Base-by-base conservation (phyloP, 768 basidiomycete genomes). In the Suillus sp. region DNA sequence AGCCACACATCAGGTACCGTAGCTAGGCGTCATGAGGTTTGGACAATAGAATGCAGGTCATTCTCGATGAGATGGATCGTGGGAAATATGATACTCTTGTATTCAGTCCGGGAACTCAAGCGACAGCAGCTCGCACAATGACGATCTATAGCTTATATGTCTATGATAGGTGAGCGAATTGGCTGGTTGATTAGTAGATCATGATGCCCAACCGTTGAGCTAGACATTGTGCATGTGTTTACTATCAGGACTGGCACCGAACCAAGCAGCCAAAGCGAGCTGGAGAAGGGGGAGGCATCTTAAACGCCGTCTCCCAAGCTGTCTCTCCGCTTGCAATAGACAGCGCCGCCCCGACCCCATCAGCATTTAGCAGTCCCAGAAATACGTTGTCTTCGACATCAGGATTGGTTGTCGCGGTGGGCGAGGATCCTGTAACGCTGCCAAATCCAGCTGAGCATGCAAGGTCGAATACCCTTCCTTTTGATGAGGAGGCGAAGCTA, bases 401-500 rank as follows among this genome's bases (percentile, higher is more conserved):
- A 0, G 91, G 91, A 7, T 78, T 91, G 57, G 85, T 92, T 58
- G 83, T 93, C 32, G 90, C 91, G 3, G 77, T 81, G 48, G 77
- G 75, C 62, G 76, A 81, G 75, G 85, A 87, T 48, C 75, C 68
- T 45, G 68, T 64, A 10, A 4, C 71, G 30, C 25, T 60, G 0
- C 70, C 70, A 2, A 25, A 55, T 1, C 67, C 79, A n/a, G 42
- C 70, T 37, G 65, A 71, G 30, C 54, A 60, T 27, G 56, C 70
- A 40, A 66, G 72, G 34, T 78, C 81, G 11, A 84, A 78, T 65
- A 81, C 86, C 4, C 79, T 99, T 22, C 81, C 96, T 7, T 99
- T 99, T 68, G 97, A 99, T 71, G 97, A 99, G 75, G 96, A 99
- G 75, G 90, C 90, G 1, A 99, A 99, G 73, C 84, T 99, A 65